Conservation (phyloP, 2,329 filamentous ascomycete species). For the Neonectria ditissima region DNA sequence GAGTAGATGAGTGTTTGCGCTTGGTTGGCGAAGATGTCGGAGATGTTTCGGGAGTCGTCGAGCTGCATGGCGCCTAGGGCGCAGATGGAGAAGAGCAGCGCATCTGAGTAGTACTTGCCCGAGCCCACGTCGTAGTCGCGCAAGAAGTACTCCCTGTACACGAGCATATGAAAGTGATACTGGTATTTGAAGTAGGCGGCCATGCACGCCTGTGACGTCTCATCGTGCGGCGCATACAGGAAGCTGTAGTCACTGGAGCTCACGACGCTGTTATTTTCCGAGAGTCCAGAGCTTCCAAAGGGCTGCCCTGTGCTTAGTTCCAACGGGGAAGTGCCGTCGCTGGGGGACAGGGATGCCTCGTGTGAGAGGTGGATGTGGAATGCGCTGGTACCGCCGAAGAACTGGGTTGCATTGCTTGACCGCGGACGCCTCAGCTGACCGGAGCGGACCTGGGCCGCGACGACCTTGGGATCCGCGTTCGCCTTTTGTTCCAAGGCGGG, state of each 20-base stretch:
- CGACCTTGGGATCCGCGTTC: conserved; percentile 46
- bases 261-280: conserved; percentile 27
- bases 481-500: conserved; percentile 37
- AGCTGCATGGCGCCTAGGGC: conserved; percentile 61
- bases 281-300: conserved; percentile 21
- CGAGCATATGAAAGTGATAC: conserved; percentile 62
- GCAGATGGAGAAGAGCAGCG: conserved; percentile 62
- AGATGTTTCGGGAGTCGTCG: conserved; percentile 53
- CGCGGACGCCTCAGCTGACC: conserved; percentile 55
- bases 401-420: conserved; percentile 56
- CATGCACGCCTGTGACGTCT: conserved; percentile 59
- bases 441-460: conserved; percentile 48
- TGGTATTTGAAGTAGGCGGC: conserved; percentile 60
- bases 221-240: conserved; percentile 57
- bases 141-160: conserved; percentile 64
- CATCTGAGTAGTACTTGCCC: conserved; percentile 62
- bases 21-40: conserved; percentile 58
- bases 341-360: conserved; percentile 40
- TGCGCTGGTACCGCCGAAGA: conserved; percentile 62
- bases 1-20: conserved; percentile 59
- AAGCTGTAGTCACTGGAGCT: conserved; percentile 43
- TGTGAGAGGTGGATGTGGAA: conserved; percentile 54
- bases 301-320: conserved; percentile 30
- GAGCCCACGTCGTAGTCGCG: conserved; percentile 60
- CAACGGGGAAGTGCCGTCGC: conserved; percentile 25